Conservation (phyloP, 2,329 filamentous ascomycete genomes). For the Alternaria alternata region DNA sequence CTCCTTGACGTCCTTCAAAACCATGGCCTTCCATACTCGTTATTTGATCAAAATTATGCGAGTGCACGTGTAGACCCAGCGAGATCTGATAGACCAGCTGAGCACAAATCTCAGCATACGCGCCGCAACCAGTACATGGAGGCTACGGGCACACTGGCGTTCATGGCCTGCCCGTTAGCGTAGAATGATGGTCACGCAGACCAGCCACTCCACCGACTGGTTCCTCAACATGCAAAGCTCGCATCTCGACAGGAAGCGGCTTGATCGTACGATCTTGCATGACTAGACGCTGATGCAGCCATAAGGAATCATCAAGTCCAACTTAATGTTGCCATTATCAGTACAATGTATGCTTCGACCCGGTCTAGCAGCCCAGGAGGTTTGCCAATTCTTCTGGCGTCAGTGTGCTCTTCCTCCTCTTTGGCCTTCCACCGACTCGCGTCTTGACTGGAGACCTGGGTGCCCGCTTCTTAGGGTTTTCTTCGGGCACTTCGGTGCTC, state of each 20-base stretch:
- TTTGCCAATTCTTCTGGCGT: slow-evolving; percentile 76
- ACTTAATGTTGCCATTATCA: slow-evolving; percentile 2
- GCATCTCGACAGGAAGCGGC: slow-evolving; percentile 6
- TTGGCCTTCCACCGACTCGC: slow-evolving; percentile 64
- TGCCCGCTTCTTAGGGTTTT: slow-evolving; percentile 33
- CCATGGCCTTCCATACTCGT: not conserved
- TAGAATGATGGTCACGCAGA: slow-evolving; percentile 10
- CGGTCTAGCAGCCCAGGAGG: slow-evolving; percentile 41
- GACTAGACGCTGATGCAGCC: slow-evolving; percentile 16
- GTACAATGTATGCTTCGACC: slow-evolving; percentile 4
- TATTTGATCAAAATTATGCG: not conserved
- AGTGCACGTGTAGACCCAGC: not conserved
- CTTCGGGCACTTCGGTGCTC: slow-evolving; percentile 31
- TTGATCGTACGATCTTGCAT: slow-evolving; percentile 17
- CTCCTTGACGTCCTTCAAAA: not conserved
- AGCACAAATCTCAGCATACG: slow-evolving; percentile 17
- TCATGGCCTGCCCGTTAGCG: slow-evolving; percentile 15
- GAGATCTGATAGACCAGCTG: not conserved
- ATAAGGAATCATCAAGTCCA: slow-evolving; percentile 17
- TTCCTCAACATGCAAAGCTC: slow-evolving; percentile 14
- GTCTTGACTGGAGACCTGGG: slow-evolving; percentile 51
- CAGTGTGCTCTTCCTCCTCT: slow-evolving; percentile 75
- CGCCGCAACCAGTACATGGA: slow-evolving; percentile 20
- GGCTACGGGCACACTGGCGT: slow-evolving; percentile 17
- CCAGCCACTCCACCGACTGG: slow-evolving; percentile 12